Percentiles rank a stretch among this genome's conserved stretches.
These are phyloP conservation scores for Artomyces pyxidatus DNA, from an alignment of 768 basidiomycete genomes.

Conservation along the genomic window DNA sequence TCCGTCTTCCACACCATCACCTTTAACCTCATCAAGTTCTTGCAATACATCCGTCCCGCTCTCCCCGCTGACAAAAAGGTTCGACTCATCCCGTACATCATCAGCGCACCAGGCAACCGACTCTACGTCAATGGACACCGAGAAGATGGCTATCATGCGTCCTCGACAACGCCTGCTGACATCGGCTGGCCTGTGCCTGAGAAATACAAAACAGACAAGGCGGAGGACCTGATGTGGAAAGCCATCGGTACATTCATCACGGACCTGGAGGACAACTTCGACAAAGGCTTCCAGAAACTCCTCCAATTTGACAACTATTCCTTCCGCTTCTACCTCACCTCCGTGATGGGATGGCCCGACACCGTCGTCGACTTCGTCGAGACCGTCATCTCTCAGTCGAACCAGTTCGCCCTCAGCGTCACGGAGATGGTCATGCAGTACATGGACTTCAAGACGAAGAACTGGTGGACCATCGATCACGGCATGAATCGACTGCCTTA, in stretches of 20 bases:
- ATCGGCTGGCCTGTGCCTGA: conserved; percentile 11
- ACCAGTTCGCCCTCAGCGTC: conserved; percentile 20
- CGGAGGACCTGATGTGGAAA: conserved; percentile 9
- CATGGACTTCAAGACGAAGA: conserved; percentile 17
- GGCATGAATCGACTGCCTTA: conserved; percentile 18
- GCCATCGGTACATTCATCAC: conserved; percentile 8
- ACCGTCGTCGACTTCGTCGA: conserved; percentile 18
- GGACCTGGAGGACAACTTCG: conserved; percentile 9
- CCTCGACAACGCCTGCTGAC: conserved; percentile 3
- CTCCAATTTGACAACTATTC: conserved; percentile 13
- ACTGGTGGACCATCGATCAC: conserved; percentile 15
- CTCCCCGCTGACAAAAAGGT: conserved; percentile 11
- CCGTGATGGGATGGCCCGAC: conserved; percentile 12
- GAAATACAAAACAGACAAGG: conserved; percentile 1
- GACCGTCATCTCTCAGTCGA: conserved; percentile 18
- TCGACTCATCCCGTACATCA: conserved; percentile 9
- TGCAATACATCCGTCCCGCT: no score
- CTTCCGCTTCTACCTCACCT: conserved; percentile 16
- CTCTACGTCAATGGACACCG: conserved; percentile 9
- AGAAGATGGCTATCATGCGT: not conserved
- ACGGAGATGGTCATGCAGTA: conserved; percentile 21
- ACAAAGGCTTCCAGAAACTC: not conserved
- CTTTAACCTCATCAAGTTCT: no score
- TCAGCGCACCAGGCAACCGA: conserved; percentile 10
- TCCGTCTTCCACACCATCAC: no score